These are phyloP conservation scores for grape (Vitis vinifera) DNA, from an alignment of 164 flowering plant species.

Conservation along the genomic window ASM3070453v1 NC_081812.1:15260501-15261000, in stretches of 20 bases:
- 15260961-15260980: conserved; percentile 70
- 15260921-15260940: conserved; percentile 85
- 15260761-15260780: conserved; percentile 71
- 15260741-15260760: conserved; percentile 69
- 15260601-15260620: conserved; percentile 97
- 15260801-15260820: conserved; percentile 92
- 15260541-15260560: conserved; percentile 4
- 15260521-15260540: not conserved
- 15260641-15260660: conserved; percentile 66
- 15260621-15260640: conserved; percentile 77
- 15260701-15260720: conserved; percentile 92
- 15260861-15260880: conserved; percentile 93
- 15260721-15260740: conserved; percentile 92
- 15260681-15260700: conserved; percentile 98
- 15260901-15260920: conserved; percentile 72
- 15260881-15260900: conserved; percentile 83
- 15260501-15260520: not conserved
- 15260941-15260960: conserved; percentile 82
- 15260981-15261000: conserved; percentile 73
- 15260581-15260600: conserved; percentile 73
- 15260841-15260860: conserved; percentile 93
- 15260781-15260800: conserved; percentile 77
- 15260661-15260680: conserved; percentile 88
- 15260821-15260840: conserved; percentile 87
- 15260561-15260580: conserved; percentile 44